A percentile compares a stretch with the other conserved stretches of the same genome.
Conservation (phyloP, 805 yeast genomes). For the Ogataea sp. region DNA sequence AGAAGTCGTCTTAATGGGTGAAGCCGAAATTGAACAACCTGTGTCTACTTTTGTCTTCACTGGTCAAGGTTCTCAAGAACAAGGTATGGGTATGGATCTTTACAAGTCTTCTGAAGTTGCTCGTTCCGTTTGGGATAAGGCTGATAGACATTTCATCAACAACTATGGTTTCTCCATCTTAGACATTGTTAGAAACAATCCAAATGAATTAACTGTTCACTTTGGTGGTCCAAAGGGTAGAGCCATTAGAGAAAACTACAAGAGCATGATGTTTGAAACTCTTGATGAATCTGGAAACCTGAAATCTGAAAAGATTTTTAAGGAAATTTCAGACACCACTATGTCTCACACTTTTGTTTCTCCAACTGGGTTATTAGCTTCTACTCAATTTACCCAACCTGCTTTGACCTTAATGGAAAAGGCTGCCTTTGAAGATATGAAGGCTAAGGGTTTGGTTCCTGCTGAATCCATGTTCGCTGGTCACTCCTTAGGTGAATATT, state of each 20-base stretch:
- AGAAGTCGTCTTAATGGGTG: slow-evolving; percentile 75
- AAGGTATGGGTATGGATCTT: slow-evolving; percentile 99
- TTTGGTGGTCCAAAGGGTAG: slow-evolving; percentile 98
- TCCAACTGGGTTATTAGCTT: slow-evolving; percentile 91
- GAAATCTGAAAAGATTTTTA: slow-evolving; percentile 91
- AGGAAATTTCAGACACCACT: slow-evolving; percentile 74
- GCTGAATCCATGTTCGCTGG: slow-evolving; percentile 95
- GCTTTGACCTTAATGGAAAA: slow-evolving; percentile 99
- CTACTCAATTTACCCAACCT: slow-evolving; percentile 99
- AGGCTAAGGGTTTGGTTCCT: slow-evolving; percentile 90
- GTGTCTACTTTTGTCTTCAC: slow-evolving; percentile 94
- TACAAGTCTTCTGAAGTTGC: slow-evolving; percentile 90
- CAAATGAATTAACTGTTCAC: slow-evolving; percentile 89
- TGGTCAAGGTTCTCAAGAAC: slow-evolving; percentile 99
- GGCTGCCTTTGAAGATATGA: slow-evolving; percentile 97
- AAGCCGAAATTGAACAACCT: slow-evolving; percentile 99
- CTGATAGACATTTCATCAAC: slow-evolving; percentile 84
- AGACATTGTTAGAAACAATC: slow-evolving; percentile 92
- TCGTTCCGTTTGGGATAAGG: slow-evolving; percentile 93
- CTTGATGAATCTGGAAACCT: slow-evolving; percentile 76
- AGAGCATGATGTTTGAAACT: slow-evolving; percentile 96
- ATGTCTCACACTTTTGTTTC: slow-evolving; percentile 83
- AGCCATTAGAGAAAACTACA: slow-evolving; percentile 87
- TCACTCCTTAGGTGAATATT: slow-evolving; percentile 98
- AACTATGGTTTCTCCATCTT: slow-evolving; percentile 97